Evolutionary conservation across 768 basidiomycete genomes (phyloP).

Genomic region (Lenzites betulinus): DNA sequence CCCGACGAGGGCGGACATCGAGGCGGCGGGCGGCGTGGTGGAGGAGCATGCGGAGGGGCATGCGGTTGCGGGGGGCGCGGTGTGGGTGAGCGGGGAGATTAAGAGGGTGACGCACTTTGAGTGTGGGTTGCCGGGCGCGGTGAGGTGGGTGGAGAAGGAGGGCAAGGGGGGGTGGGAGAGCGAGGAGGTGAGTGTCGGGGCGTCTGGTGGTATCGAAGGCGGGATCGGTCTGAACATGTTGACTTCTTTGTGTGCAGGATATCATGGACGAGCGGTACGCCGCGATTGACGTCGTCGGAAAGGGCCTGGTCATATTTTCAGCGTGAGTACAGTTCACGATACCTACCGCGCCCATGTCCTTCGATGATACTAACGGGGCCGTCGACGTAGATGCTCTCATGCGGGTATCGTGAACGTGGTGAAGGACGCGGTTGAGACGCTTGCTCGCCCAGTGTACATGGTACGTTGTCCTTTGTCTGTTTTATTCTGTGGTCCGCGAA

Average conservation of each 20-base stretch:
- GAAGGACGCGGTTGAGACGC: constrained; percentile 61
- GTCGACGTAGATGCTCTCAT: constrained; percentile 57
- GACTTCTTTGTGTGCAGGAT: constrained; percentile 56
- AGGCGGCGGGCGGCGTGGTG: constrained; percentile 52
- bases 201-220: not conserved
- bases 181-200: constrained; percentile 50
- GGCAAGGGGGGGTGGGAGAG: constrained; percentile 45
- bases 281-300: constrained; percentile 75
- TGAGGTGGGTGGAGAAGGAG: constrained; percentile 53
- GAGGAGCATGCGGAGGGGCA: constrained; percentile 65
- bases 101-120: constrained; percentile 71
- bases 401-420: constrained; percentile 87
- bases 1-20: constrained; percentile 71
- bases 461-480: constrained; percentile 35
- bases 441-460: constrained; percentile 76
- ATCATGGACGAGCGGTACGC: constrained; percentile 86
- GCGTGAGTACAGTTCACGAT: constrained; percentile 66
- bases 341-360: not conserved
- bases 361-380: not conserved
- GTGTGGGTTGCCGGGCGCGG: constrained; percentile 63
- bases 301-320: constrained; percentile 82
- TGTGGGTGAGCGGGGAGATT: constrained; percentile 84
- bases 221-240: not conserved
- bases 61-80: constrained; percentile 56
- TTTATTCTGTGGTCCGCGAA: not conserved